Evolutionary conservation across 2,329 filamentous ascomycete genomes (phyloP), one percentile per base, ranked within the genome.

Genomic region (Cytospora schulzeri): DNA sequence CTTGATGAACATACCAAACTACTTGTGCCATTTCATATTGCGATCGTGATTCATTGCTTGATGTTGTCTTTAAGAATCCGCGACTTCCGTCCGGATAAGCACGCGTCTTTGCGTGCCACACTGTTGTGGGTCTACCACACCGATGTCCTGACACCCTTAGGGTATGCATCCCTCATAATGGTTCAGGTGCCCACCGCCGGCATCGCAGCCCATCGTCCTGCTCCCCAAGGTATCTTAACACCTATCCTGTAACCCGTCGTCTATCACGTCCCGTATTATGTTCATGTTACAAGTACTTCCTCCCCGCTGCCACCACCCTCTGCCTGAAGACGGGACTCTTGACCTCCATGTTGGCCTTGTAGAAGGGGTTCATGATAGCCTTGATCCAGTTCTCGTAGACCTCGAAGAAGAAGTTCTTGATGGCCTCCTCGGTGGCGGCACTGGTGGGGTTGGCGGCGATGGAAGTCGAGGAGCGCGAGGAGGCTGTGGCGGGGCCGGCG

Each of bases 381-480:
- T 99, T 99, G 69, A 97, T 87, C 89, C 94, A 99, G 70, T 89
- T 92, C 79, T 99, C 95, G 79, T 97, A 98, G 15, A 97, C 91
- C 75, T 99, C 95, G 19, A 85, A 84, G 80, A 99, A 97, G 80
- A 98, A 99, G 77, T 92, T 92, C 75, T 92, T 88, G 71, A 98
- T 91, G 5, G 95, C 94, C 79, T 99, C 95, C 79, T 99, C 95
- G 6, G 94, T 96, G 74, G 94, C 92, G 7, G 92, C 89, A 65
- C 89, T 91, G 3, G 89, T 94, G 0, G 94, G 94, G 76, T 97
- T 97, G 69, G 90, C 88, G 63, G 87, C 90, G 64, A 92, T 89
- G 50, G 88, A 88, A n/a, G 89, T 89, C 67, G 85, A 88, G 22
- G 84, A 86, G 53, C 87, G 77, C 4, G 80, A 80, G 52, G 80